Evolutionary conservation across 2,329 filamentous ascomycete species (phyloP), one percentile per base, ranked within the genome.

Genomic region (Fusarium nodosum): DNA sequence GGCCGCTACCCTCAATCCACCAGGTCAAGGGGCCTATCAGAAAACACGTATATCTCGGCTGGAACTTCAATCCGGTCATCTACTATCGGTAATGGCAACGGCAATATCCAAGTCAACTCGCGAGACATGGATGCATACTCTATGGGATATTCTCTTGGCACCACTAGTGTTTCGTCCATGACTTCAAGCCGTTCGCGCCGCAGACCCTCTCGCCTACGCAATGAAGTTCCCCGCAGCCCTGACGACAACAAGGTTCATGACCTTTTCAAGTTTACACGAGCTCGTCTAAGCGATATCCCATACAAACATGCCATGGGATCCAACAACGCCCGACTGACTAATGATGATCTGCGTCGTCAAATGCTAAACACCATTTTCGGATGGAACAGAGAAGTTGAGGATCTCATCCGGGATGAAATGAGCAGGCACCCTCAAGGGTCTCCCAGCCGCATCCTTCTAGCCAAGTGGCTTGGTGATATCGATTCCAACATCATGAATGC

Each of bases 331-430:
- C 86, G 85, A 30, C 80, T 93, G 26, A 92, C 91, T 5, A 90
- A 90, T 64, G 91, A 97, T 72, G 91, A 97, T 71, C 85, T 97
- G 45, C 90, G 95, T 48, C 87, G 87, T 47, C 94, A 97, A 78
- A 97, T 99, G 94, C 86, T 99, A 7, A 93, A 87, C 71, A 91
- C 94, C 8, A 94, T 99, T 3, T 99, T 99, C 78, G 96, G 96
- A 5, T 99, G 96, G 94, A 90, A 95, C 54, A 90, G 90, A 57
- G 93, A 97, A 72, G 90, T 95, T 41, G 87, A 93, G 46, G 90
- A 90, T 45, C 81, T 99, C 50, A 88, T 99, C 56, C 87, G 90
- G 12, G 94, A 98, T 77, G 96, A 99, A 78, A 85, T 97, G 82
- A 86, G 85, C 64, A 87, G 91, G 22, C 93, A 97, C 75, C 85